These are phyloP conservation scores for Rhodocollybia butyracea DNA, from an alignment of 768 basidiomycete species.

Conservation along the genomic window DNA sequence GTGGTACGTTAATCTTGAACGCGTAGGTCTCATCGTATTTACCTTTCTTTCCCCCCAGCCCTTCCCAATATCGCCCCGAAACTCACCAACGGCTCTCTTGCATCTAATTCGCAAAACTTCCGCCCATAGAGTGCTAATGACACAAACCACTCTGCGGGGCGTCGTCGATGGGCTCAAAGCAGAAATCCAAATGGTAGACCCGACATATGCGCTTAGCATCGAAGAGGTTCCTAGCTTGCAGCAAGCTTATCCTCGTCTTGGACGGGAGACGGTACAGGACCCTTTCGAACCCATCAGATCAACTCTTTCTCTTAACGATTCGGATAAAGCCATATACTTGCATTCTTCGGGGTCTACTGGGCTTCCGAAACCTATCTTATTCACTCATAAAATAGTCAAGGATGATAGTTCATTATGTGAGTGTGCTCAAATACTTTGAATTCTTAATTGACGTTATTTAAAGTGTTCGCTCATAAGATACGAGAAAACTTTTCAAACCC, in stretches of 20 bases:
- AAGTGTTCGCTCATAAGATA: background rate
- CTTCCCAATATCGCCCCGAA: constrained; percentile 35
- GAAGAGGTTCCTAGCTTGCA: constrained; percentile 14
- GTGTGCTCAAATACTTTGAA: constrained; percentile 4
- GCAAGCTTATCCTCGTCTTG: constrained; percentile 26
- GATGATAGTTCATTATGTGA: constrained; percentile 19
- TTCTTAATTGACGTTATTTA: background rate
- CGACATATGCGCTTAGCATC: constrained; percentile 9
- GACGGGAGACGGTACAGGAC: constrained; percentile 14
- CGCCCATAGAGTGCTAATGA: constrained; percentile 28
- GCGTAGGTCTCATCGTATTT: background rate
- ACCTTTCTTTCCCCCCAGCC: constrained; percentile 21
- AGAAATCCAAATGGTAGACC: constrained; percentile 8
- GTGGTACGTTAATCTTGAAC: constrained; percentile 23
- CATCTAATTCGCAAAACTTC: constrained; percentile 27
- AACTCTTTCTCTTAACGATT: constrained; percentile 7
- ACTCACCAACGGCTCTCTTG: constrained; percentile 29
- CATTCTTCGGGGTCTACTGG: constrained; percentile 33
- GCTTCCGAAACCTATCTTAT: constrained; percentile 25
- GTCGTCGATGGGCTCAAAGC: constrained; percentile 19
- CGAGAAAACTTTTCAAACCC: constrained; percentile 1
- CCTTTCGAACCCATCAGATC: constrained; percentile 10
- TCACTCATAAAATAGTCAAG: constrained; percentile 14
- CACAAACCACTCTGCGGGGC: constrained; percentile 17
- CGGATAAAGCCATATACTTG: constrained; percentile 18